Evolutionary conservation across 2,329 filamentous ascomycete species (phyloP), one percentile per base, ranked within the genome.

Genomic region (Epichloe typhina): DNA sequence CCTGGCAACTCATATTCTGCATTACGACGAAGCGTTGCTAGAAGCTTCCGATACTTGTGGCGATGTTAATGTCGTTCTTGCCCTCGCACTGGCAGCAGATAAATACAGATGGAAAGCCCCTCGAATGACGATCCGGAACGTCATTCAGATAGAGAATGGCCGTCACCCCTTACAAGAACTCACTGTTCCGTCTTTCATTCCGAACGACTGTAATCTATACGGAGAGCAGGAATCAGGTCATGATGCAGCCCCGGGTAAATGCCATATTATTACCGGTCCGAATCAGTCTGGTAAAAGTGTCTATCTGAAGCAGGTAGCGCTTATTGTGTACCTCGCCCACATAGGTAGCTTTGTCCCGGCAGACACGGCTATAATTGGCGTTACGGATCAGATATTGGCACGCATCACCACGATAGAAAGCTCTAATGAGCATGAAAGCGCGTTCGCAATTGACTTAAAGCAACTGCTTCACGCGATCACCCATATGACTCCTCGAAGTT

Each of bases 281-380:
- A 98, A 98, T 59, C 94, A 93, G 64, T 97, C 93, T 0, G 93
- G 93, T 0, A 98, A 98, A 66, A 97, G 89, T 58, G 80, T 97
- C 0, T 97, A 95, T 65, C 75, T 97, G 62, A 98, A 95, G 65
- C 91, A 98, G 64, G 80, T 88, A 36, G 93, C 90, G 4, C 71
- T 96, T 47, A 93, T 95, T 52, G 83, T 95, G 13, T 96, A 93
- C 62, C 77, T 98, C 66, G 88, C 93, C 0, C 93, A 98, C 62
- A 79, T 95, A 49, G 93, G 93, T 48, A 91, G 88, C 63, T 97
- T 87, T 62, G 87, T 98, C 1, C 91, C 93, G 1, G 91, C 90
- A 1, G 75, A 82, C 15, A 71, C 67, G 31, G 91, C 90, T 8
- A 77, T 68, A 1, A 83, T 98, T 54, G 91, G 93, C 0, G 68